These are phyloP conservation scores for Ganoderma meredithae DNA, from an alignment of 1,284 basidiomycete genomes.

Conservation along the genomic window DNA sequence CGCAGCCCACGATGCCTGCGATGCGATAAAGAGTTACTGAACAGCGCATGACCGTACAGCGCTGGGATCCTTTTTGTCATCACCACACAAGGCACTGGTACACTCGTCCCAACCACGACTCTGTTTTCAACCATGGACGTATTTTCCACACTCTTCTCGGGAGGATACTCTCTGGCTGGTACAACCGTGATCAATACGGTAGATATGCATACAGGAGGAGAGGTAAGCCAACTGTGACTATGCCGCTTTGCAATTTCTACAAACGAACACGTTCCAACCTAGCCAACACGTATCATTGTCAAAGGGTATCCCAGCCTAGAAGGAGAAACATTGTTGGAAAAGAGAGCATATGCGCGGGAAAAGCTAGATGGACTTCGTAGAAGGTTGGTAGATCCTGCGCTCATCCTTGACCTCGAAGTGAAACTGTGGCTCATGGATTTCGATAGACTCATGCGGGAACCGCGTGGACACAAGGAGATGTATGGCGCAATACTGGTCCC, in stretches of 20 bases:
- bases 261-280: neutral
- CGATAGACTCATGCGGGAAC: slow-evolving; percentile 49
- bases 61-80: neutral
- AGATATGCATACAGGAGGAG: slow-evolving; percentile 51
- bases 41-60: neutral
- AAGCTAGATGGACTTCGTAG: slow-evolving; percentile 43
- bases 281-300: slow-evolving; percentile 51
- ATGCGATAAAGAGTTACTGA: neutral
- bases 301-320: slow-evolving; percentile 44
- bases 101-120: too few relatives aligned
- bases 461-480: slow-evolving; percentile 55
- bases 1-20: neutral
- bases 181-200: slow-evolving; percentile 39
- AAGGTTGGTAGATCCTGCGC: slow-evolving; percentile 37
- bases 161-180: slow-evolving; percentile 6
- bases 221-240: slow-evolving; percentile 37
- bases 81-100: neutral
- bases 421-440: too few relatives aligned
- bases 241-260: neutral
- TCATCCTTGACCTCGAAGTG: too few relatives aligned
- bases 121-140: slow-evolving; percentile 36
- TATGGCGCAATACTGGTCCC: slow-evolving; percentile 52
- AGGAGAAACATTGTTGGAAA: slow-evolving; percentile 46
- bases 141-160: slow-evolving; percentile 29
- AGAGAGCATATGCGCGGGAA: slow-evolving; percentile 42